Evolutionary conservation across 305 asterid species (phyloP).

Genomic region (Fraxinus platypoda): DNA sequence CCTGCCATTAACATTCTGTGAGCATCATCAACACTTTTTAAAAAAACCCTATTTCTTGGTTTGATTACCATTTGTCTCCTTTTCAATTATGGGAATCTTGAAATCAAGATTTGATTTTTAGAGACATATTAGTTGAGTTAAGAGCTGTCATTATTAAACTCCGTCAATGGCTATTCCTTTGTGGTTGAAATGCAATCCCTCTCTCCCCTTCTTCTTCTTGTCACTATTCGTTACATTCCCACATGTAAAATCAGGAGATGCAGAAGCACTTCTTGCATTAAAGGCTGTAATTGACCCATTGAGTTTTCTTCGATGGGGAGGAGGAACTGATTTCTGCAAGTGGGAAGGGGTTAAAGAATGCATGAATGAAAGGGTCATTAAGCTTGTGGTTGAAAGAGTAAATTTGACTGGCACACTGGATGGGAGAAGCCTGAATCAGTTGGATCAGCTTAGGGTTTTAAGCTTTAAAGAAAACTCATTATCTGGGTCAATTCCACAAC

Average conservation of each 20-base stretch:
- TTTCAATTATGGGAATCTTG: constrained; percentile 9
- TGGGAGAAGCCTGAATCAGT: constrained; percentile 53
- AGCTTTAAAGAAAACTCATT: constrained; percentile 72
- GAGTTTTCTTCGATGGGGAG: constrained; percentile 56
- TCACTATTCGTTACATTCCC: constrained; percentile 26
- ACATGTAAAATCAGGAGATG: constrained; percentile 59
- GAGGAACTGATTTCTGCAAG: constrained; percentile 44
- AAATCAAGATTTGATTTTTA: constrained; percentile 19
- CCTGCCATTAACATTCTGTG: constrained; percentile 24
- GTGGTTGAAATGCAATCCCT: constrained; percentile 17
- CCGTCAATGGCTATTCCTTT: constrained; percentile 22
- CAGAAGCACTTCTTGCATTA: constrained; percentile 60
- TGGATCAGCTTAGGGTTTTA: constrained; percentile 82
- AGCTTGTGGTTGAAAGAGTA: constrained; percentile 72
- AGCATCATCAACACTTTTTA: constrained; percentile 13
- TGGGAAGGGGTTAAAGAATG: constrained; percentile 89
- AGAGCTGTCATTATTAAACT: not conserved
- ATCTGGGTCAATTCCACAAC: constrained; percentile 68
- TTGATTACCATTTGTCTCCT: constrained; percentile 3
- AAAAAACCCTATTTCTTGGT: not conserved
- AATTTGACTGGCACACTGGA: constrained; percentile 67
- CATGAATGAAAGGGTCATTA: constrained; percentile 66
- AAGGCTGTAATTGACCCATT: constrained; percentile 58
- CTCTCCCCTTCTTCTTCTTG: constrained; percentile 18
- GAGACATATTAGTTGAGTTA: not conserved